Evolutionary conservation across 495 filamentous ascomycete species (phyloP).

Genomic region (Penicillium samsonianum): DNA sequence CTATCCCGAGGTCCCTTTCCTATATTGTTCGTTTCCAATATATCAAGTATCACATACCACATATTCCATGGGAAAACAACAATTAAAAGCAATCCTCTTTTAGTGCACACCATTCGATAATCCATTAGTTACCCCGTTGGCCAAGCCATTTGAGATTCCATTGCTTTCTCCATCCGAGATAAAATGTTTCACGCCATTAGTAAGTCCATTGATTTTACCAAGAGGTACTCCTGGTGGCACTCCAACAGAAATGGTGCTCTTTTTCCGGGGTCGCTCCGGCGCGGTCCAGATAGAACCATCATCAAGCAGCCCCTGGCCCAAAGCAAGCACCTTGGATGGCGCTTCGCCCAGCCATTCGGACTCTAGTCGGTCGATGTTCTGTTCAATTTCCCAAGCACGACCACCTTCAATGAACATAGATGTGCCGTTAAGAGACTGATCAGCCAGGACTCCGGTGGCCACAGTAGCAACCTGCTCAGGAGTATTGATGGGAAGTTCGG

Average conservation of each 20-base stretch:
- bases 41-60: not conserved
- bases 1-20: not conserved
- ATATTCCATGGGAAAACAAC: not conserved
- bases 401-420: conserved; percentile 52
- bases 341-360: conserved; percentile 48
- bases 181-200: conserved; percentile 13
- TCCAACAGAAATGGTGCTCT: conserved; percentile 25
- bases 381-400: conserved; percentile 51
- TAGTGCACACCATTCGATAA: conserved; percentile 22
- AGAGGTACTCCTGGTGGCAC: conserved; percentile 27
- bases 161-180: too few species aligned
- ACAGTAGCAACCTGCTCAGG: conserved; percentile 45
- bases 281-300: conserved; percentile 31
- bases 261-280: conserved; percentile 17
- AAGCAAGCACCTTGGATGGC: conserved; percentile 35
- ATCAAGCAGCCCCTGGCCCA: conserved; percentile 43
- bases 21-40: not conserved
- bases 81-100: not conserved
- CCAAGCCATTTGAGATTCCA: conserved; percentile 14
- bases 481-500: conserved; percentile 48
- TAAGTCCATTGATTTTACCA: conserved; percentile 20
- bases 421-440: conserved; percentile 41
- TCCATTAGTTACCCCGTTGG: conserved; percentile 14
- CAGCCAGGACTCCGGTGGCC: conserved; percentile 43
- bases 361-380: conserved; percentile 44